Evolutionary conservation across 192 early-diverging fungal genomes (phyloP).

Genomic region (Pilaira anomala): DNA sequence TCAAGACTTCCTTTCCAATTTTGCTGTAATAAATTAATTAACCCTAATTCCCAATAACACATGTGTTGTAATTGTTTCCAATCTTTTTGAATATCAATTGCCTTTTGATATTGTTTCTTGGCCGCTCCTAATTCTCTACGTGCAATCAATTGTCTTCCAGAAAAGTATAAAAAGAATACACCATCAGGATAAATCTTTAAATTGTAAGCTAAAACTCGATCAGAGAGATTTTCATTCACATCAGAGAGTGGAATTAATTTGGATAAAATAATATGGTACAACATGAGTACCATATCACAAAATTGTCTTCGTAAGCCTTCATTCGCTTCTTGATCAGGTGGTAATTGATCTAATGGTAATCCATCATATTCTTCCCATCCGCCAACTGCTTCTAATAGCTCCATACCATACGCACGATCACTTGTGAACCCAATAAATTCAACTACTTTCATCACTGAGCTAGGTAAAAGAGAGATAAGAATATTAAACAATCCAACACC

Average conservation of each 20-base stretch:
- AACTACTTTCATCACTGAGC: conserved; percentile 65
- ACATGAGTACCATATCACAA: conserved; percentile 61
- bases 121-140: conserved; percentile 57
- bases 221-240: conserved; percentile 62
- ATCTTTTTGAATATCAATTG: conserved; percentile 52
- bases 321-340: conserved; percentile 38
- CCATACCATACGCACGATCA: conserved; percentile 72
- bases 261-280: conserved; percentile 77
- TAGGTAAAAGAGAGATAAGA: conserved; percentile 72
- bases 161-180: conserved; percentile 72
- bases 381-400: conserved; percentile 65
- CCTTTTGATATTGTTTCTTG: conserved; percentile 53
- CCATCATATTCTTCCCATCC: conserved; percentile 57
- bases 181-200: conserved; percentile 59
- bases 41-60: conserved; percentile 77
- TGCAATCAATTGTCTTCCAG: conserved; percentile 60
- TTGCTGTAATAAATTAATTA: conserved; percentile 59
- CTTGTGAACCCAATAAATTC: conserved; percentile 83
- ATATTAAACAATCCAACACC: conserved; percentile 79
- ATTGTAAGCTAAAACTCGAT: conserved; percentile 51
- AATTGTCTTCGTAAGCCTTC: conserved; percentile 74
- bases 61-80: conserved; percentile 82
- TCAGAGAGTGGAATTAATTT: conserved; percentile 65
- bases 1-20: conserved; percentile 59
- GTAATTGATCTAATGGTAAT: conserved; percentile 31